phyloP scores from a whole-genome alignment of 176 grass and related monocot species.

The Triticum timopheevii region DNA sequence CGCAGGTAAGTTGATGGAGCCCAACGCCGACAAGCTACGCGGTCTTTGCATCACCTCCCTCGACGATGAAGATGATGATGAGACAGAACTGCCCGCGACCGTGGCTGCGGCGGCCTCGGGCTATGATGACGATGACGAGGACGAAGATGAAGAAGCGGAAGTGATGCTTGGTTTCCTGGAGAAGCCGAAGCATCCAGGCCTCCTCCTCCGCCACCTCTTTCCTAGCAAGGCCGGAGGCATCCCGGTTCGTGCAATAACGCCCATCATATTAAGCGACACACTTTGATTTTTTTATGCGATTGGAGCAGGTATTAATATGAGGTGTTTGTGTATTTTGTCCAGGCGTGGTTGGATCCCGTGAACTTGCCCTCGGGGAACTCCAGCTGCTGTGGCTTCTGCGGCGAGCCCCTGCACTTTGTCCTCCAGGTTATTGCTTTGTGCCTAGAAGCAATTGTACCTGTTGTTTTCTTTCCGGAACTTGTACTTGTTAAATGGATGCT shows the following conservation, averaged over 20 bases:
- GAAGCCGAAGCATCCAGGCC: slow-evolving; percentile 50
- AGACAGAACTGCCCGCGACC: background rate
- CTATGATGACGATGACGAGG: slow-evolving; percentile 48
- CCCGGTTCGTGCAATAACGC: slow-evolving; percentile 33
- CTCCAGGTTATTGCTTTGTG: slow-evolving; percentile 59
- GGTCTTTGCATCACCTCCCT: slow-evolving; percentile 44
- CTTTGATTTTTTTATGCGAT: background rate
- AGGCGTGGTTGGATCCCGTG: slow-evolving; percentile 83
- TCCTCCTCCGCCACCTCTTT: slow-evolving; percentile 76
- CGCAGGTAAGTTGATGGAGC: slow-evolving; percentile 33
- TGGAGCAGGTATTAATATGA: background rate
- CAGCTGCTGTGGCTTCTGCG: slow-evolving; percentile 62
- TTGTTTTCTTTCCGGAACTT: background rate
- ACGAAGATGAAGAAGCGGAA: slow-evolving; percentile 45
- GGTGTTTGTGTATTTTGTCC: slow-evolving; percentile 5
- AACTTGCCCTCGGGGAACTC: slow-evolving; percentile 59
- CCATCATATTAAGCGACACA: background rate
- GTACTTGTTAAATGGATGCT: background rate
- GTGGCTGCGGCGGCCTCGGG: background rate
- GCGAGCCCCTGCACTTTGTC: slow-evolving; percentile 76
- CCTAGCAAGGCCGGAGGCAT: slow-evolving; percentile 80
- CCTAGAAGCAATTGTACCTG: background rate
- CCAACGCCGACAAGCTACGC: slow-evolving; percentile 33
- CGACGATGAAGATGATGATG: slow-evolving; percentile 46
- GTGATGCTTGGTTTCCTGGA: slow-evolving; percentile 63